Conservation (phyloP, 257 asterid species). For the Solanum virginianum region DNA sequence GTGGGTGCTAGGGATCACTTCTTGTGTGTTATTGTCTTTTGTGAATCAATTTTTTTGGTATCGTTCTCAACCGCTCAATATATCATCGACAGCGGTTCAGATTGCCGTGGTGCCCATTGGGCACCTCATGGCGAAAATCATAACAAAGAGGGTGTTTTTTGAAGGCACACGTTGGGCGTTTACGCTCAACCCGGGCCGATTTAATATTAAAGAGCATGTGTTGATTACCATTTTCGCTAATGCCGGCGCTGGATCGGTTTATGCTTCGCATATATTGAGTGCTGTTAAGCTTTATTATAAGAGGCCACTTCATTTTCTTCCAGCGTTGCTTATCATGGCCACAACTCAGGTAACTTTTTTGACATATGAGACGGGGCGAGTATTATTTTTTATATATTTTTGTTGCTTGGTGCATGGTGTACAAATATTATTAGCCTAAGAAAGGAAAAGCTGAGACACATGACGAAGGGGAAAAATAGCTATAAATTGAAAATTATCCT, state of each 20-base stretch:
- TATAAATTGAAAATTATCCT: too few species aligned
- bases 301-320: conserved; percentile 12
- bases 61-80: conserved; percentile 13
- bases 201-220: conserved; percentile 41
- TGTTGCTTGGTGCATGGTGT: too few species aligned
- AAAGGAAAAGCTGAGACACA: too few species aligned
- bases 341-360: conserved; percentile 37
- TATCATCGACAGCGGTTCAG: conserved; percentile 20
- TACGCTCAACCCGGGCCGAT: conserved; percentile 38
- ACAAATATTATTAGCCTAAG: too few species aligned
- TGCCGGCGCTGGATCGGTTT: conserved; percentile 36
- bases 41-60: conserved; percentile 41
- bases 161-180: conserved; percentile 22
- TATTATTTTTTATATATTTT: too few species aligned
- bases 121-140: conserved; percentile 21
- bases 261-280: conserved; percentile 41
- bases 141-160: conserved; percentile 11
- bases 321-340: conserved; percentile 23
- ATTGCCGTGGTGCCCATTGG: conserved; percentile 36
- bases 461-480: too few species aligned
- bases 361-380: too few species aligned
- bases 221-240: conserved; percentile 38
- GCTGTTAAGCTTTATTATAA: conserved; percentile 34
- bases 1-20: conserved; percentile 30
- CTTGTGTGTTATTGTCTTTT: conserved; percentile 20